These are phyloP conservation scores for Adenanthera pavonina DNA, from an alignment of 306 rosid species.

Conservation along the genomic window DNA sequence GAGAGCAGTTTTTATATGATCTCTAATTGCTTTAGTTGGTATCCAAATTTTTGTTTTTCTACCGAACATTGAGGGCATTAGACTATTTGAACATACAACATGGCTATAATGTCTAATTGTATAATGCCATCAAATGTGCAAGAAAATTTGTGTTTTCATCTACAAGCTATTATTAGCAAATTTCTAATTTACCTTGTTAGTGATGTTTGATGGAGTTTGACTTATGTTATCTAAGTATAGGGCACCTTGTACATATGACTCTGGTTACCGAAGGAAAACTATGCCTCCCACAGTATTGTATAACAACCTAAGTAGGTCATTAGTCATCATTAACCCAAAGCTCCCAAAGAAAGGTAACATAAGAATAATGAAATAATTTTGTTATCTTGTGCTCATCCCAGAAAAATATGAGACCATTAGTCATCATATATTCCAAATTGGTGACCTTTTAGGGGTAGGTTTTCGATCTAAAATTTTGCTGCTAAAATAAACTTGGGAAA, in stretches of 20 bases:
- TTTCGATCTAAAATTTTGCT: too few relatives aligned
- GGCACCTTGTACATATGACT: conserved; percentile 47
- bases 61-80: not conserved
- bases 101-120: conserved; percentile 21
- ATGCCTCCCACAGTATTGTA: conserved; percentile 32
- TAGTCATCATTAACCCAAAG: conserved; percentile 32
- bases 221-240: conserved; percentile 69
- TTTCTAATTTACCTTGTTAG: conserved; percentile 29
- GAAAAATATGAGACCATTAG: not conserved
- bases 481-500: too few relatives aligned
- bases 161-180: conserved; percentile 36
- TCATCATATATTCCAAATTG: too few relatives aligned
- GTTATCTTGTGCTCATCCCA: not conserved
- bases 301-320: conserved; percentile 20
- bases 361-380: conserved; percentile 11
- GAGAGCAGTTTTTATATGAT: conserved; percentile 82
- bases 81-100: conserved; percentile 9
- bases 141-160: conserved; percentile 18
- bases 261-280: conserved; percentile 36
- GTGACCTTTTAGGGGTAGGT: too few relatives aligned
- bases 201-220: conserved; percentile 45
- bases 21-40: conserved; percentile 32
- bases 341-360: conserved; percentile 22
- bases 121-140: conserved; percentile 21
- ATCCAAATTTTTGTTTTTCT: conserved; percentile 37